These are phyloP conservation scores for Microbotryomycetes sp. DNA, from an alignment of 1,284 basidiomycete species.

Conservation along the genomic window DNA sequence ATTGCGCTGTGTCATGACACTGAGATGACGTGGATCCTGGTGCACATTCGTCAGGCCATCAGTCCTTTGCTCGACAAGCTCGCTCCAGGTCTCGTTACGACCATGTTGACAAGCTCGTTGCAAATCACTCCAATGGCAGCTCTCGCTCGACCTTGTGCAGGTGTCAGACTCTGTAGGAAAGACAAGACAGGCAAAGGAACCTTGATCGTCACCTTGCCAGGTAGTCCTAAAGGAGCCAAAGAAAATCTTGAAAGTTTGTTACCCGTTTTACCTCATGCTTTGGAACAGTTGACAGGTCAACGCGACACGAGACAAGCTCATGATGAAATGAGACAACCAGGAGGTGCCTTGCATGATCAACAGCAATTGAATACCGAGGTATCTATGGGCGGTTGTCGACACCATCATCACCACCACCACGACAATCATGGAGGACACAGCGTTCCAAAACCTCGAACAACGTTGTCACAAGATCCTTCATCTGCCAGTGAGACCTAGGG, in stretches of 20 bases:
- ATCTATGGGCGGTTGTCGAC: conserved; percentile 31
- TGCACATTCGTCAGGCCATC: conserved; percentile 53
- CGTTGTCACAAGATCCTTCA: conserved; percentile 62
- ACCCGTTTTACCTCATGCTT: conserved; percentile 55
- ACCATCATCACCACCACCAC: conserved; percentile 46
- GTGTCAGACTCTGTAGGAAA: conserved; percentile 46
- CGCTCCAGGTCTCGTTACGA: conserved; percentile 71
- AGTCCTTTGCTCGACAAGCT: conserved; percentile 62
- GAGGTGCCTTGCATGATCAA: conserved; percentile 1
- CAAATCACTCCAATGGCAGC: conserved; percentile 70
- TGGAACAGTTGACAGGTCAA: conserved; percentile 66
- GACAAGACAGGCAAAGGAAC: conserved; percentile 48
- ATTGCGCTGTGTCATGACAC: not conserved
- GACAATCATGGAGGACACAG: conserved; percentile 26
- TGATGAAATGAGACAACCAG: conserved; percentile 23
- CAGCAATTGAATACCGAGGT: not conserved
- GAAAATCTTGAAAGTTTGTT: conserved; percentile 67
- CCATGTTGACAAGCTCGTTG: conserved; percentile 62
- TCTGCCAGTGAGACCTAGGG: conserved; percentile 51
- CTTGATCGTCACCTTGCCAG: conserved; percentile 71
- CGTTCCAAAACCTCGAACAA: conserved; percentile 46
- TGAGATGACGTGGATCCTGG: not conserved
- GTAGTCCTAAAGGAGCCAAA: conserved; percentile 72
- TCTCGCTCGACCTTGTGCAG: conserved; percentile 71
- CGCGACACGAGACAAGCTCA: conserved; percentile 57